phyloP scores from a whole-genome alignment of 1,139 yeast species.

The Saccharomyces hybrid region DNA sequence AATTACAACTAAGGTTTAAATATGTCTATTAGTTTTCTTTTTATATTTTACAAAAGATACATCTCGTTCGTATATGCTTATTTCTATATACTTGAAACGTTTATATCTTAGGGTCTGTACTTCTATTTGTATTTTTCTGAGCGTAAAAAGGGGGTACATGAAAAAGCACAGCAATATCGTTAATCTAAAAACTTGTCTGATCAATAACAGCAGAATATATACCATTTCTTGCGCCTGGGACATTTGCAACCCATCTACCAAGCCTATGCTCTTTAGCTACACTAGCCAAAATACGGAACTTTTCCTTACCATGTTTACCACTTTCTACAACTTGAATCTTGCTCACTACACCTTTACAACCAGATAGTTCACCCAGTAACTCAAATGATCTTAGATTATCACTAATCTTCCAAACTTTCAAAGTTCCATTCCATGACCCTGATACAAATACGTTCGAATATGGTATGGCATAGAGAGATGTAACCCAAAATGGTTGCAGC shows the following conservation, averaged over 20 bases:
- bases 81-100: neutral
- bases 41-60: neutral
- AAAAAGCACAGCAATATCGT: neutral
- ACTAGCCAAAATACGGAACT: constrained; percentile 54
- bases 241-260: constrained; percentile 65
- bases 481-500: constrained; percentile 76
- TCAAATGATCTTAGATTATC: constrained; percentile 56
- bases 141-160: neutral
- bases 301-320: constrained; percentile 40
- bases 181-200: constrained; percentile 12
- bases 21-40: neutral
- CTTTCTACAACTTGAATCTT: constrained; percentile 59
- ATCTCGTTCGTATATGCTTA: neutral
- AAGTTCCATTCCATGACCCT: constrained; percentile 79
- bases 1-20: neutral
- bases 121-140: neutral
- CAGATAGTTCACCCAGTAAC: constrained; percentile 46
- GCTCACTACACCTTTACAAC: constrained; percentile 67
- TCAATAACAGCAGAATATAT: constrained; percentile 39
- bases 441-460: constrained; percentile 74
- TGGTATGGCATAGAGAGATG: constrained; percentile 81
- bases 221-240: constrained; percentile 43
- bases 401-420: constrained; percentile 70
- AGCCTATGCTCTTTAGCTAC: constrained; percentile 78
- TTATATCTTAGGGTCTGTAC: neutral